Base-by-base conservation (phyloP, 1,139 yeast genomes). In the Scheffersomyces titani region DNA sequence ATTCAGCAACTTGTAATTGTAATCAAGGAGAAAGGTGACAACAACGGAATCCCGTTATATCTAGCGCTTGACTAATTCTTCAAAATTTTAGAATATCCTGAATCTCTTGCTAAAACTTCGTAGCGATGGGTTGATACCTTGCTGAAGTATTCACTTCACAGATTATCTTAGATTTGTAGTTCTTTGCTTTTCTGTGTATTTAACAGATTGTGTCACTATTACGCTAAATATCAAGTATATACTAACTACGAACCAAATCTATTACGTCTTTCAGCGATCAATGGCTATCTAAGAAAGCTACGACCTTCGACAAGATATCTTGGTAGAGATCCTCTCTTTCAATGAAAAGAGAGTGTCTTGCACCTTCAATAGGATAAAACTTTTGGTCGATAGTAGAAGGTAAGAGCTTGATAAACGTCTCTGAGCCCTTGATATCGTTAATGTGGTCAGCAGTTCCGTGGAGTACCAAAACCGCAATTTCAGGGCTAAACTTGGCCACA, bases 401-500 rank as follows among this genome's bases (percentile, higher is more conserved):
- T 49, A 82, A 70, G 54, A 78, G 62, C 0, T 70, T 66, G 56
- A 76, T 69, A 63, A 88, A 89, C 58, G 73, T 69, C 61, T 78
- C 71, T 6, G 90, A 78, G 3, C 85, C 89, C 18, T 75, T 75
- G 53, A 80, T 74, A 69, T 83, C 85, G 67, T 88, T 89, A 65
- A 90, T 77, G 54, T 68, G 62, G 62, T 79, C 83, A 19, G 63
- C 59, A 5, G 73, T 65, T 46, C 83, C 82, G 61, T 79, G 83
- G 21, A 64, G 56, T 44, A 68, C 64, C 59, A 67, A 63, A 54
- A 67, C 56, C 3, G 60, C 70, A 60, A 69, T 86, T 88, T 47
- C 66, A 5, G 80, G 77, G 49, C 75, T 72, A 62, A 82, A 83
- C 57, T 77, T 74, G 22, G 75, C 60, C 44, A 79, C 83, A 61